Conservation (phyloP, 768 basidiomycete species). For the Amanita jacksonii region DNA sequence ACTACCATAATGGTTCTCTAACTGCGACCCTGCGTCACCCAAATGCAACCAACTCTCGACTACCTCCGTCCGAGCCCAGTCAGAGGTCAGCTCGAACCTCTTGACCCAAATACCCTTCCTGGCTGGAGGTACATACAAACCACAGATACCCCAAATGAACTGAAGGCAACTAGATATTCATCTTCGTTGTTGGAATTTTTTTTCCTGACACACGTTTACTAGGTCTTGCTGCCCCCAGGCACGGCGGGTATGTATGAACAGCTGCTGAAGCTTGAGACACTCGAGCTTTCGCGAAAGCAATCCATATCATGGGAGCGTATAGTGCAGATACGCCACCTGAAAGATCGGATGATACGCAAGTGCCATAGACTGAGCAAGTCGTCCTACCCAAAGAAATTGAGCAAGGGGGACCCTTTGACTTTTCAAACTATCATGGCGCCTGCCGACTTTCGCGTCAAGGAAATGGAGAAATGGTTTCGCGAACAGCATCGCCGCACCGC, state of each 20-base stretch:
- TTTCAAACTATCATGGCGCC: slow-evolving; percentile 66
- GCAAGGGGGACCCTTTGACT: slow-evolving; percentile 25
- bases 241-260: slow-evolving; percentile 59
- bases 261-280: slow-evolving; percentile 50
- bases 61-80: slow-evolving; percentile 57
- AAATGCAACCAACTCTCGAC: slow-evolving; percentile 28
- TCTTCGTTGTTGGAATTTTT: neutral
- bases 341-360: slow-evolving; percentile 77
- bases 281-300: slow-evolving; percentile 50
- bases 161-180: slow-evolving; percentile 40
- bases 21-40: slow-evolving; percentile 3
- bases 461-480: slow-evolving; percentile 73
- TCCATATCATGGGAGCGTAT: slow-evolving; percentile 58
- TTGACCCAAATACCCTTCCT: slow-evolving; percentile 40
- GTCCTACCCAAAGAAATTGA: slow-evolving; percentile 14
- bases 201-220: no score
- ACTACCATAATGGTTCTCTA: slow-evolving; percentile 2
- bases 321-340: slow-evolving; percentile 65
- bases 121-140: slow-evolving; percentile 70
- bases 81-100: slow-evolving; percentile 67
- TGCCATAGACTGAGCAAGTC: slow-evolving; percentile 42
- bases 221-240: slow-evolving; percentile 63
- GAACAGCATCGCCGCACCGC: slow-evolving; percentile 33
- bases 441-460: slow-evolving; percentile 63
- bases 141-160: slow-evolving; percentile 67